These are phyloP conservation scores for Paratrimastix pyriformis DNA, from an alignment of 78 protist genomes.

Conservation along the genomic window DNA sequence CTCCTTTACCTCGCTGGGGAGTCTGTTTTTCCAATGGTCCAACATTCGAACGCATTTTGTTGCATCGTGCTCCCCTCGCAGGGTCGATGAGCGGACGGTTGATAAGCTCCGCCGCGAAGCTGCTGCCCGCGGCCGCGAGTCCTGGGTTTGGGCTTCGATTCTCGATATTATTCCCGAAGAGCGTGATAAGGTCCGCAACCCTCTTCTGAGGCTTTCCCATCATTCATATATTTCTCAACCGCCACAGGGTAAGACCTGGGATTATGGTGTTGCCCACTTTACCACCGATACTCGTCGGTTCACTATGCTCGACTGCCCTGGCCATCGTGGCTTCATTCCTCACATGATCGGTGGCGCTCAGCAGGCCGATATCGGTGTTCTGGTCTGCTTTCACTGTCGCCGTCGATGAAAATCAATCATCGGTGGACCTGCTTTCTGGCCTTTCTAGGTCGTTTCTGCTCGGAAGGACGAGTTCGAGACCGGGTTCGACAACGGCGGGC, in stretches of 20 bases:
- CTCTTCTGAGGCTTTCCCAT: too few species aligned
- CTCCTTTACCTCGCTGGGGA: background rate
- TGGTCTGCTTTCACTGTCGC: too few species aligned
- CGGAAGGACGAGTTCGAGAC: conserved; percentile 37
- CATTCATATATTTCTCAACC: too few species aligned
- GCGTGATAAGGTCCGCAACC: conserved; percentile 19
- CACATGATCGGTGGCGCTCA: conserved; percentile 42
- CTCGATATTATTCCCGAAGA: conserved; percentile 30
- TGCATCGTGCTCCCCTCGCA: background rate
- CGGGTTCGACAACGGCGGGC: conserved; percentile 37
- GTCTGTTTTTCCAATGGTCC: background rate
- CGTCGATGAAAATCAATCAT: too few species aligned
- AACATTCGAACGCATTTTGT: conserved; percentile 5
- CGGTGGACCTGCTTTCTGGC: too few species aligned
- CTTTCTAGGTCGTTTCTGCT: conserved; percentile 39
- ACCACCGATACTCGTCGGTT: background rate
- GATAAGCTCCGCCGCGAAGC: conserved; percentile 9
- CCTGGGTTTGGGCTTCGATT: conserved; percentile 10
- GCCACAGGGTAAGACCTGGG: conserved; percentile 28
- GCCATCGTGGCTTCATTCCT: conserved; percentile 25
- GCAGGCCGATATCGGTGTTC: conserved; percentile 37
- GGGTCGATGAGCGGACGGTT: conserved; percentile 23
- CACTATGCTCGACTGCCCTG: conserved; percentile 38
- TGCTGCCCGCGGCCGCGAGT: background rate
- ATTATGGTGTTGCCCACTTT: conserved; percentile 21